Evolutionary conservation across 2,329 filamentous ascomycete species (phyloP), one percentile per base, ranked within the genome.

Genomic region (Mycosphaerella sp.): DNA sequence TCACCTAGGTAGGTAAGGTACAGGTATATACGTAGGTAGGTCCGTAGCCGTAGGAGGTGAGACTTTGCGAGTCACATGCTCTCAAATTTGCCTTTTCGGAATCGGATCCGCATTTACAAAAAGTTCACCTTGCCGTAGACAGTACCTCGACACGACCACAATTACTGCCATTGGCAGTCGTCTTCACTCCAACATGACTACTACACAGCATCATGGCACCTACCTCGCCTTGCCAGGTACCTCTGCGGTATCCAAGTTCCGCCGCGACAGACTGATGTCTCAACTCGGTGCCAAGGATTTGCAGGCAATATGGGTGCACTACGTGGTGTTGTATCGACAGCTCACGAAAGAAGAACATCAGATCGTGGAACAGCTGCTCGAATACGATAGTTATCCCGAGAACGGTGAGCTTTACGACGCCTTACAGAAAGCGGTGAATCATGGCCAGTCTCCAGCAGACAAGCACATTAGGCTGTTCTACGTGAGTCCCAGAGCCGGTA

Each of bases 401-500:
- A 67, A 69, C 26, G 71, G 77, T 52, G 66, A 70, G 48, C 71
- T 80, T 34, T 72, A 75, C 36, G 69, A 72, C 48, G 67, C 68
- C 32, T 65, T 76, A 14, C 66, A 75, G 55, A 73, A 82, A 61
- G 73, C 75, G 21, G 60, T 78, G 48, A 66, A 69, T 56, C 77
- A 78, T 60, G 74, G 74, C 57, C 71, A 75, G 67, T 76, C 73
- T 58, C 70, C 64, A 63, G 78, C 80, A 55, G 74, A 77, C 50
- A 50, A 48, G n/a, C 70, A 76, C 55, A 75, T 77, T 42, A 73
- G 78, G 46, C 76, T 84, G 58, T 80, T 87, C 69, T 89, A 90
- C 68, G 79, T 95, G 55, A 83, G 81, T 45, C 92, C 92, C 17
- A 82, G 92, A 62, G 87, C 87, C 14, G 83, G 83, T 64, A 91